A percentile compares a stretch with the other conserved stretches of the same genome.
These are phyloP conservation scores for Backusella australiensis DNA, from an alignment of 192 early-diverging fungal genomes.

Conservation along the genomic window DNA sequence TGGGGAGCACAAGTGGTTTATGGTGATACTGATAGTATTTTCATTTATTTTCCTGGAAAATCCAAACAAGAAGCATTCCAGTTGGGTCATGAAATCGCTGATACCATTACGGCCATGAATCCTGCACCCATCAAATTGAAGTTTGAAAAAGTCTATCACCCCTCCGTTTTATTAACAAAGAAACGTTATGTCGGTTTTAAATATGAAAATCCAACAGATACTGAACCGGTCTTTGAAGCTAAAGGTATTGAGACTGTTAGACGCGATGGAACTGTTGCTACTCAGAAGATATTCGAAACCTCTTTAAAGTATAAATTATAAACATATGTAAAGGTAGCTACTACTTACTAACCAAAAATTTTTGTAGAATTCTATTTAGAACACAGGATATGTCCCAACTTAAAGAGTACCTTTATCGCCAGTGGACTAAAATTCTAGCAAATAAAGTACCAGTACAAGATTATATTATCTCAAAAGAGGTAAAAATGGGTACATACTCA, in stretches of 20 bases:
- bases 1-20: slow-evolving; percentile 88
- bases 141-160: slow-evolving; percentile 94
- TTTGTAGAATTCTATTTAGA: slow-evolving; percentile 67
- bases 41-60: slow-evolving; percentile 71
- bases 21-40: slow-evolving; percentile 94
- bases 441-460: slow-evolving; percentile 70
- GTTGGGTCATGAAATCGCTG: slow-evolving; percentile 82
- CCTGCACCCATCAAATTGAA: slow-evolving; percentile 87
- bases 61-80: slow-evolving; percentile 72
- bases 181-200: slow-evolving; percentile 93
- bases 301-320: slow-evolving; percentile 59
- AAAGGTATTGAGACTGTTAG: slow-evolving; percentile 96
- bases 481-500: slow-evolving; percentile 77
- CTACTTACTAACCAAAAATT: background rate
- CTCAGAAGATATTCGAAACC: slow-evolving; percentile 76
- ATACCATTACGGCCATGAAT: slow-evolving; percentile 68
- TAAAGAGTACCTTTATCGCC: slow-evolving; percentile 67
- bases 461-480: slow-evolving; percentile 88
- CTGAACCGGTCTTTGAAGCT: slow-evolving; percentile 80
- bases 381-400: slow-evolving; percentile 79
- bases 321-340: background rate
- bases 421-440: slow-evolving; percentile 71
- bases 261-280: slow-evolving; percentile 79
- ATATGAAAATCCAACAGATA: slow-evolving; percentile 63
- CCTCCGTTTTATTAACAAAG: slow-evolving; percentile 86